Base-by-base conservation (phyloP, 805 yeast species). In the Zygosaccharomyces siamensis region DNA sequence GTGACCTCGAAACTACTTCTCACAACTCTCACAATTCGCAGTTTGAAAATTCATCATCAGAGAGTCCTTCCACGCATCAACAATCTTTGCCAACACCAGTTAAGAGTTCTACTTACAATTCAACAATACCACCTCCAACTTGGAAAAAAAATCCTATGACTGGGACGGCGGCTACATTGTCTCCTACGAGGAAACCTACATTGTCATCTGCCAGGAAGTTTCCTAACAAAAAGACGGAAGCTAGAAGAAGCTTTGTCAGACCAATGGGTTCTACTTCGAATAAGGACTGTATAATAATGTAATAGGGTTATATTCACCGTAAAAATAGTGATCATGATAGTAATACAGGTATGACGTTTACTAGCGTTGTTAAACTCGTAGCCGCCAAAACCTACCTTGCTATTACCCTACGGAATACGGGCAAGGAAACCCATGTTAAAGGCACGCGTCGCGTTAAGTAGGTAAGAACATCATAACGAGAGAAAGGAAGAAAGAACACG, bases 211-310 rank as follows among this genome's bases (percentile, higher is more conserved):
- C 23, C 36, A 41, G 30, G 36, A 41, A 30, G 44, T 24, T 36
- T 8, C 44, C 16, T 6, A 27, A 30, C 27, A 41, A 41, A 8
- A 41, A 24, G 14, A 7, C 44, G 12, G 44, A 41, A 11, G 36
- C 33, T 2, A 41, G 44, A 21, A 41, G 16, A 10, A 41, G 44
- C 27, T 41, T 41, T 18, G 14, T 37, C 26, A 41, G 18, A 30
- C 18, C 37, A 14, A 20, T 33, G 7, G 20, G 5, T 14, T 41
- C 36, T 8, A 11, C 23, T 18, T 41, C 36, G 33, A 51, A 51
- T 35, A 48, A 57, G 27, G 60, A 55, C 37, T 57, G 60, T 48
- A 37, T 54, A 36, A 47, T 57, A 31, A 57, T 57, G 60, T 57
- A 50, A 54, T 21, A 20, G 21, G 16, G 7, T 14, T 6, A 33